Evolutionary conservation across 768 basidiomycete genomes (phyloP).

Genomic region (Rhodotorula sphaerocarpa): DNA sequence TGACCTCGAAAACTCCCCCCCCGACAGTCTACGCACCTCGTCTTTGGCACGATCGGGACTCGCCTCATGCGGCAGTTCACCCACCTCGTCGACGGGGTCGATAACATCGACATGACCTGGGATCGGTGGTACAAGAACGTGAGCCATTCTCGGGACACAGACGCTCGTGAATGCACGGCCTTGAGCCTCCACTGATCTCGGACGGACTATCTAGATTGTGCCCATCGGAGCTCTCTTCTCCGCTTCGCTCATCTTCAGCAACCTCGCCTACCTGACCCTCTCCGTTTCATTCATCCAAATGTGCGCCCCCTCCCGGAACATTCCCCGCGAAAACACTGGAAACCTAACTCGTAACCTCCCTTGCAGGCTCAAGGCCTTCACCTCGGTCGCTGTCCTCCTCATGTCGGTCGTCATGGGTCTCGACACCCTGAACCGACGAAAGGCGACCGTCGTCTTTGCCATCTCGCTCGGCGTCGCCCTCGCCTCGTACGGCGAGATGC

Average conservation of each 20-base stretch:
- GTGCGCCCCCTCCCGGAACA: conserved; percentile 38
- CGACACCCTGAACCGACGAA: conserved; percentile 71
- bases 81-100: conserved; percentile 62
- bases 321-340: not conserved
- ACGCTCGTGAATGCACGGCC: no score
- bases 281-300: conserved; percentile 93
- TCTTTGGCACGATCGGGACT: conserved; percentile 59
- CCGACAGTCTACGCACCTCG: conserved; percentile 26
- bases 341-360: no score
- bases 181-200: not conserved
- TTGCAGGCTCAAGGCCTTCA: conserved; percentile 62
- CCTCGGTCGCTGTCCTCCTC: conserved; percentile 46
- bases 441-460: conserved; percentile 73
- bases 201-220: conserved; percentile 53
- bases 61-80: conserved; percentile 76
- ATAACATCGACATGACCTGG: conserved; percentile 64
- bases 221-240: conserved; percentile 94
- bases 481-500: conserved; percentile 77
- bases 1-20: not conserved
- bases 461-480: conserved; percentile 83
- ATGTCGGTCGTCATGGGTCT: conserved; percentile 70
- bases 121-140: conserved; percentile 59
- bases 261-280: conserved; percentile 86
- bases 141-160: not conserved
- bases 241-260: conserved; percentile 79